These are phyloP conservation scores for Russula vinacea DNA, from an alignment of 768 basidiomycete genomes.

Conservation along the genomic window DNA sequence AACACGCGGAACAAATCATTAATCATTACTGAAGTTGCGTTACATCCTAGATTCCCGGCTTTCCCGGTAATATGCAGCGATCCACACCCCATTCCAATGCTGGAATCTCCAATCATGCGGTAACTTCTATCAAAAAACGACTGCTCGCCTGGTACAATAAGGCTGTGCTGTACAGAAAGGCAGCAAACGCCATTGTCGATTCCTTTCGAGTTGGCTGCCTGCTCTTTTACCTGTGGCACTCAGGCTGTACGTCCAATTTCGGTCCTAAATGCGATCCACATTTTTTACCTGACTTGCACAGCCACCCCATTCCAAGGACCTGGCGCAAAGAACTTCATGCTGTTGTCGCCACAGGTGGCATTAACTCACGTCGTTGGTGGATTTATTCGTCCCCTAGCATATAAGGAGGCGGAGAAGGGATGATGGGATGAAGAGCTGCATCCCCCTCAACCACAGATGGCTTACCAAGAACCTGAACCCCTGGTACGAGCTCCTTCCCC, in stretches of 20 bases:
- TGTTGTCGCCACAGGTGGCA: not conserved
- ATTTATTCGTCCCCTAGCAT: not conserved
- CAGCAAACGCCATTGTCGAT: too few species aligned
- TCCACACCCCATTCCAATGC: not conserved
- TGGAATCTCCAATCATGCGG: not conserved
- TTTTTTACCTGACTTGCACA: not conserved
- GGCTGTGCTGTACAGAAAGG: too few species aligned
- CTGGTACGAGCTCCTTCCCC: not conserved
- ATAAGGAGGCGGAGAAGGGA: not conserved
- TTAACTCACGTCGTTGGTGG: slow-evolving; percentile 1
- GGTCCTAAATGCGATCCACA: not conserved
- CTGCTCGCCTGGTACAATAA: too few species aligned
- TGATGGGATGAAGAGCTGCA: not conserved
- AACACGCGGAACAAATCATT: not conserved
- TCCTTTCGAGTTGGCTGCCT: too few species aligned
- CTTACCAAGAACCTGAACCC: too few species aligned
- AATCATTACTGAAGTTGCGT: not conserved
- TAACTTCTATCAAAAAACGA: too few species aligned
- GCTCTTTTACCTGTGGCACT: too few species aligned
- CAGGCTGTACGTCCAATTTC: too few species aligned
- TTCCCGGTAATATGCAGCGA: too few species aligned
- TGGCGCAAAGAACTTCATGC: not conserved
- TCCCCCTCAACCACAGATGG: not conserved
- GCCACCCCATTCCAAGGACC: not conserved
- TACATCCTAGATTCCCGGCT: not conserved